A percentile compares a stretch with the other conserved stretches of the same genome.
phyloP scores from a whole-genome alignment of 306 rosid species.

The Vachellia collinsii region DNA sequence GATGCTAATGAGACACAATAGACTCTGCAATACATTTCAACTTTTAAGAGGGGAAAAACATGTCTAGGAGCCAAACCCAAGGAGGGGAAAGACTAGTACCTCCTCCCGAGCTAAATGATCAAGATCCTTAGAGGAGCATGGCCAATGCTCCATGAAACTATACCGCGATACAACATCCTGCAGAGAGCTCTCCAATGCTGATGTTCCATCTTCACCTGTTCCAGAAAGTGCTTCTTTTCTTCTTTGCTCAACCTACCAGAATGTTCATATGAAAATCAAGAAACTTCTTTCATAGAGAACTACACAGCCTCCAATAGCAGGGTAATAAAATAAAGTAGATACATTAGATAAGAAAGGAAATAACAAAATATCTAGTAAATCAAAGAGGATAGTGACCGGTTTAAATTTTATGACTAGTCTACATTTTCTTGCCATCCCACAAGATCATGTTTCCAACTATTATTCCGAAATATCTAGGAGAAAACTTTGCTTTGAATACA shows the following conservation, averaged over 20 bases:
- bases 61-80: slow-evolving; percentile 35
- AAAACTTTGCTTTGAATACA: neutral
- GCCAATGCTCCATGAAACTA: slow-evolving; percentile 96
- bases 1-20: neutral
- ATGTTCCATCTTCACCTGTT: slow-evolving; percentile 67
- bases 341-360: neutral
- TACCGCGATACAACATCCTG: slow-evolving; percentile 91
- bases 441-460: slow-evolving; percentile 14
- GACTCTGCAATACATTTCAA: slow-evolving; percentile 5
- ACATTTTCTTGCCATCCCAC: slow-evolving; percentile 26
- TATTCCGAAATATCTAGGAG: neutral
- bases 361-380: neutral
- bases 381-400: neutral
- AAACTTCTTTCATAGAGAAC: neutral
- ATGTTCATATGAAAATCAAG: slow-evolving; percentile 14
- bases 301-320: neutral
- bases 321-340: neutral
- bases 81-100: slow-evolving; percentile 52
- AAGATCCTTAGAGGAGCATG: slow-evolving; percentile 80
- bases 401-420: too few species aligned
- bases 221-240: slow-evolving; percentile 82
- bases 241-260: slow-evolving; percentile 84
- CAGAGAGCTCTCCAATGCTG: slow-evolving; percentile 67
- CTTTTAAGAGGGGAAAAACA: neutral
- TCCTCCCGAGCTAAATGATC: slow-evolving; percentile 82